phyloP scores from a whole-genome alignment of 352 stramenopile species.

The Blastocystis sp. region DNA sequence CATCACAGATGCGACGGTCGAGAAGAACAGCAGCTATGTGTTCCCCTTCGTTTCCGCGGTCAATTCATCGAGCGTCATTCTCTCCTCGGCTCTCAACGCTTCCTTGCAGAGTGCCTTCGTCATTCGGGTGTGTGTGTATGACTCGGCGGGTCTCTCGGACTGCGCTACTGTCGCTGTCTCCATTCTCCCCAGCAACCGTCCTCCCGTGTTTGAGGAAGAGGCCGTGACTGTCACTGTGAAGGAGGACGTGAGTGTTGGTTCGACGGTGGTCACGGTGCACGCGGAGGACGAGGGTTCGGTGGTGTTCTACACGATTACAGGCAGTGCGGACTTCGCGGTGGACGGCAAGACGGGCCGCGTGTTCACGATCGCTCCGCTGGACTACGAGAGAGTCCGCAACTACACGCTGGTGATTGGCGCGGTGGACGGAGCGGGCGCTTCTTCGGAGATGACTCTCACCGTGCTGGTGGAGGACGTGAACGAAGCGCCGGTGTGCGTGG shows the following conservation, averaged over 20 bases:
- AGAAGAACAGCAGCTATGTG: no score
- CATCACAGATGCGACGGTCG: not conserved
- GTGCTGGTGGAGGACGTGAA: constrained; percentile 3
- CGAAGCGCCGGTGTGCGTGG: constrained; percentile 15
- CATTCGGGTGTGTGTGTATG: constrained; percentile 1
- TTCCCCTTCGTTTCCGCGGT: constrained; percentile 1
- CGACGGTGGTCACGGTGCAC: not conserved
- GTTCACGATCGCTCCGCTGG: not conserved
- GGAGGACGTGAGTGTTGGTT: not conserved
- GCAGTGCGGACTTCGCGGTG: not conserved
- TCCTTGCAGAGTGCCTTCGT: not conserved
- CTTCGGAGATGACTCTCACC: not conserved
- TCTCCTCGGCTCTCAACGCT: not conserved
- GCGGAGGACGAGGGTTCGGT: not conserved
- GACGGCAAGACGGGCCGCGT: not conserved
- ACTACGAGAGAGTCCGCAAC: not conserved
- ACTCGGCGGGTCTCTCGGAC: not conserved
- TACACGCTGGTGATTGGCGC: not conserved
- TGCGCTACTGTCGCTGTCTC: constrained; percentile 9
- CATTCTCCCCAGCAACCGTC: not conserved
- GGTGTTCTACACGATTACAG: not conserved
- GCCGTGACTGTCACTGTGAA: not conserved
- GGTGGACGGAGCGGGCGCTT: not conserved
- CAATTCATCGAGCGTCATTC: not conserved
- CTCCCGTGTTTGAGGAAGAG: not conserved